A percentile compares a stretch with the other conserved stretches of the same genome.
Conservation (phyloP, 805 yeast genomes). For the Candida nonsorbophila region DNA sequence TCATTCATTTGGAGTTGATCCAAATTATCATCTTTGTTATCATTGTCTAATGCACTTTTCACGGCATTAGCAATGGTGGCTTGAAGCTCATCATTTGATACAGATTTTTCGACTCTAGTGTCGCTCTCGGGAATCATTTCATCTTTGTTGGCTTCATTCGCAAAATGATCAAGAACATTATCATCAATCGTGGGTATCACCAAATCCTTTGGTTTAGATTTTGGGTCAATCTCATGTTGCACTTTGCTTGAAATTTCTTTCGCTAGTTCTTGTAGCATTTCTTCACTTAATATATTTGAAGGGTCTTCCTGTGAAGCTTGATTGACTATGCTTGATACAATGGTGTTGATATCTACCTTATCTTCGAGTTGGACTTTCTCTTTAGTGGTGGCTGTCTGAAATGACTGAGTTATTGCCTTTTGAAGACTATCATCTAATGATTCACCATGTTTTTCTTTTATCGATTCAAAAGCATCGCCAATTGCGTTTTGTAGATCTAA, state of each 20-base stretch:
- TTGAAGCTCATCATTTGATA: constrained; percentile 23
- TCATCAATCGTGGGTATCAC: constrained; percentile 30
- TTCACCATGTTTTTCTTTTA: constrained; percentile 2
- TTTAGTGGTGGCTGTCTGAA: constrained; percentile 8
- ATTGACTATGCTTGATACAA: constrained; percentile 21
- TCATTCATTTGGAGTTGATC: constrained; percentile 58
- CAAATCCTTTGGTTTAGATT: constrained; percentile 3
- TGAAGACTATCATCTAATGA: constrained; percentile 14
- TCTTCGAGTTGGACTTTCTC: neutral
- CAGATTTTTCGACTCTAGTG: constrained; percentile 1
- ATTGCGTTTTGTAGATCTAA: constrained; percentile 29
- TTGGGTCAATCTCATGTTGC: constrained; percentile 13
- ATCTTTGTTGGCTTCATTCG: constrained; percentile 24
- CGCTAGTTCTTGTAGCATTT: constrained; percentile 23
- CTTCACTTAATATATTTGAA: constrained; percentile 9
- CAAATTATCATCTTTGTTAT: constrained; percentile 26
- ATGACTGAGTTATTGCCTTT: constrained; percentile 16
- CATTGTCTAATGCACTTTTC: constrained; percentile 33
- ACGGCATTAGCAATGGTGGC: constrained; percentile 54
- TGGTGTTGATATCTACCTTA: constrained; percentile 2
- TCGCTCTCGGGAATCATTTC: constrained; percentile 1
- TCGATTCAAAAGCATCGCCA: constrained; percentile 30
- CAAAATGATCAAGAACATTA: constrained; percentile 30
- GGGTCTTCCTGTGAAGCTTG: constrained; percentile 9
- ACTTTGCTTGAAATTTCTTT: constrained; percentile 25